These are phyloP conservation scores for Planoprotostelium fungivorum DNA, from an alignment of 78 protist genomes.

Conservation along the genomic window DNA sequence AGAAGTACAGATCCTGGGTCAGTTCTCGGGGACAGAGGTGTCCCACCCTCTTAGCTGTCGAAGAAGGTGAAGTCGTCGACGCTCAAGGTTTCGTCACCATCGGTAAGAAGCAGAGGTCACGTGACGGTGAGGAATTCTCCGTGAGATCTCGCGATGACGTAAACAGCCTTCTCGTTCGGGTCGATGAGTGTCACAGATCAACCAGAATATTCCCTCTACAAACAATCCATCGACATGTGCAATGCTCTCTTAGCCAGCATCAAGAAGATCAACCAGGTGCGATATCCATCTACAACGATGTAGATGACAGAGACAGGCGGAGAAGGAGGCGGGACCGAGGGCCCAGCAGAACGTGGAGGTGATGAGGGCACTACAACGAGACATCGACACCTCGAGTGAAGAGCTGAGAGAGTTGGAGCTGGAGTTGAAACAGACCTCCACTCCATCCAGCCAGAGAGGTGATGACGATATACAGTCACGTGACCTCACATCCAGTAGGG, in stretches of 20 bases:
- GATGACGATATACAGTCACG: no score
- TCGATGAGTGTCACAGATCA: neutral
- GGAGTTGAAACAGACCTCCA: neutral
- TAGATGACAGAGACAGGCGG: neutral
- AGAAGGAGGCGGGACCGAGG: neutral
- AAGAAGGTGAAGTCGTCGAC: constrained; percentile 23
- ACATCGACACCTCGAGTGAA: no score
- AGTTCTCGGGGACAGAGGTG: neutral
- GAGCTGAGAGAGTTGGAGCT: neutral
- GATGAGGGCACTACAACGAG: neutral
- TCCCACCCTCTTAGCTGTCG: constrained; percentile 21
- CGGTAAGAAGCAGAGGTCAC: constrained; percentile 9
- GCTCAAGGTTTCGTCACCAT: constrained; percentile 38
- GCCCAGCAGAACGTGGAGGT: neutral
- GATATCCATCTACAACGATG: no score
- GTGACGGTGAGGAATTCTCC: neutral
- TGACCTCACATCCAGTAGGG: no score
- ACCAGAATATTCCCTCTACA: neutral
- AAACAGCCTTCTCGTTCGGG: neutral
- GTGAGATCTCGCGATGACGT: neutral
- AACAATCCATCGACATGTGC: neutral
- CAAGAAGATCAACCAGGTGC: neutral
- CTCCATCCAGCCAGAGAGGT: no score
- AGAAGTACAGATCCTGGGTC: neutral
- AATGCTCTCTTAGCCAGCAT: neutral